Evolutionary conservation across 768 basidiomycete species (phyloP), one percentile per base, ranked within the genome.

Genomic region (Zangia roseola): DNA sequence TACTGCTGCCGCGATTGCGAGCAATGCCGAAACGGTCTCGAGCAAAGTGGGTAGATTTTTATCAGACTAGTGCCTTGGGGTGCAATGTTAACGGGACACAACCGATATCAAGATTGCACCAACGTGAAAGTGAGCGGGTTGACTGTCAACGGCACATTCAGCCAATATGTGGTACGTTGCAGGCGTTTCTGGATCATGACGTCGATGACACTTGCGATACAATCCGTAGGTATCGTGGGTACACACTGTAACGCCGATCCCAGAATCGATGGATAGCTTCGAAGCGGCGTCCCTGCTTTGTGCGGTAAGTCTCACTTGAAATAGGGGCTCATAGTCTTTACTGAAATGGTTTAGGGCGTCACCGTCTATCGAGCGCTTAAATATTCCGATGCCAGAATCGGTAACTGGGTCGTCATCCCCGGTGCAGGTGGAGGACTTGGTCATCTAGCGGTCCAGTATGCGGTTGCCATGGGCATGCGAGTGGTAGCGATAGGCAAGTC

Each of bases 281-380:
- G 82, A 74, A 2, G 86, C 91, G 5, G 83, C 84, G 2, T 84
- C 86, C 10, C 78, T 94, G 50, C 79, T 91, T 12, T 92, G 89
- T 57, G 89, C 88, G 12, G 85, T 85, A 63, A 45, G 36, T 16
- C 12, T 0, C 8, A 13, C 24, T 3, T 17, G 16, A 23, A 23
- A 17, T 17, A 14, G 0, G 20, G 26, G 14, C 14, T 1, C 31
- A 31, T 6, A 16, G 13, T 31, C 31, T n/a, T 39, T 10, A 25
- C 23, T 17, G 10, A 34, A 17, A 25, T 26, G 33, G 5, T 36
- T 1, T 41, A 86, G 84, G 89, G 88, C 39, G 73, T 94, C 19
- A 94, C 92, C 3, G 88, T 89, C 2, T 94, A 91, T 62, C 85
- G 88, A 49, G 92, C 90, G 0, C 71, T 94, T 57, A 94, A 93